Evolutionary conservation across 2,329 filamentous ascomycete genomes (phyloP), one percentile per base, ranked within the genome.

Genomic region (Graphilbum ipis-grandicollis): DNA sequence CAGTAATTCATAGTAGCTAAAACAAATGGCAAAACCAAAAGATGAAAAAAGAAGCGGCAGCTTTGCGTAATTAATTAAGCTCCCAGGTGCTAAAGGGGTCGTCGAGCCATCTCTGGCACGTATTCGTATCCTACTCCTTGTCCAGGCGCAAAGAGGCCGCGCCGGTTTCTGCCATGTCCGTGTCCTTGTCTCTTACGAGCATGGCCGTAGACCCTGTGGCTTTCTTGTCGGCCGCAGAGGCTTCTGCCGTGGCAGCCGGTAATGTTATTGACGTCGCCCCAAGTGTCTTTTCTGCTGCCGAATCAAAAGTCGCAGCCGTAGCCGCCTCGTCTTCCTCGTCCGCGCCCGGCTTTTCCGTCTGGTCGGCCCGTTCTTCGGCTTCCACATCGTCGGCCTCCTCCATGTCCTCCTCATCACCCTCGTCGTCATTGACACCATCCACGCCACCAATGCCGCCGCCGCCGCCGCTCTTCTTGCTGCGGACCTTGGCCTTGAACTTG

Each of bases 111-210:
- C n/a, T n/a, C n/a, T n/a, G n/a, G n/a, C n/a, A n/a, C n/a, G n/a
- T n/a, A n/a, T n/a, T 6, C 19, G 4, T 12, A 23, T 15, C 21
- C 29, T 39, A 44, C 22, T 45, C 44, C 29, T 44, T 42, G 37
- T 47, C 41, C 17, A 40, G 49, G 3, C 37, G 48, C 34, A 46
- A 46, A 26, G 47, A 46, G 3, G 32, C 34, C 7, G 44, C 48
- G 6, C 65, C 62, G 39, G 60, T 58, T 37, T 63, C 60, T 13
- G 48, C 52, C 62, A 66, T 66, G 45, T 66, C 62, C 5, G 64
- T 56, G 40, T 65, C 63, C 38, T 65, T 60, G n/a, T 63, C 60
- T 37, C 61, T 56, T 25, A 56, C 48, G 39, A 25, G 10, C 5
- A 26, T 25, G 15, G 25, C 40, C n/a, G n/a, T n/a, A n/a, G n/a